Evolutionary conservation across 2,329 filamentous ascomycete genomes (phyloP).

Genomic region (Penicillium sp.): DNA sequence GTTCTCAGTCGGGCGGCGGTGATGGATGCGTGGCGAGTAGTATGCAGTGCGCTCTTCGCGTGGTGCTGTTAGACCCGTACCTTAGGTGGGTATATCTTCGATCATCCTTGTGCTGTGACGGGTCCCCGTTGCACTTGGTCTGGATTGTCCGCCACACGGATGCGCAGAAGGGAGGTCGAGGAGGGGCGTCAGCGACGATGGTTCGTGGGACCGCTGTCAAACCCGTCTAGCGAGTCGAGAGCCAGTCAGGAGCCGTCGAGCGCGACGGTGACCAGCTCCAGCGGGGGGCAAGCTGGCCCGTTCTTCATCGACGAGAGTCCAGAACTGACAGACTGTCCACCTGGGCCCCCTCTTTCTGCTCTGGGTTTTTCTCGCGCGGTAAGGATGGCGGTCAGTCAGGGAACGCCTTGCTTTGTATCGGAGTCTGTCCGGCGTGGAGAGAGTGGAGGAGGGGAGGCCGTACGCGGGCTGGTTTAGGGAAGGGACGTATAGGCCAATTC

Average conservation of each 20-base stretch:
- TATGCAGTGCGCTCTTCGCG: too few species aligned
- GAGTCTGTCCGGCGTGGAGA: background rate
- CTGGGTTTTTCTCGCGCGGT: too few species aligned
- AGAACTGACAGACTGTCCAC: conserved; percentile 10
- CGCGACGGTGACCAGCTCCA: conserved; percentile 8
- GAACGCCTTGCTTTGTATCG: background rate
- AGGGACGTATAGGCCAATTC: too few species aligned
- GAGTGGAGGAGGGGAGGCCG: background rate
- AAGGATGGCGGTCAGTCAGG: background rate
- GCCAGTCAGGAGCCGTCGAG: conserved; percentile 7
- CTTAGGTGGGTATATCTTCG: too few species aligned
- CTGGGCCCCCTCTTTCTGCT: conserved; percentile 1
- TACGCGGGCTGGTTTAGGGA: too few species aligned
- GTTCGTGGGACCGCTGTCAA: conserved; percentile 19
- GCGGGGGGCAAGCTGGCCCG: conserved; percentile 13
- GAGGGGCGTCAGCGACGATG: conserved; percentile 5
- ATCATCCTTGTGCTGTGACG: too few species aligned
- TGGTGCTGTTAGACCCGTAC: conserved; percentile 4
- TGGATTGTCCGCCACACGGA: too few species aligned
- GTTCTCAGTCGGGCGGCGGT: too few species aligned
- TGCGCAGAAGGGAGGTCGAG: background rate
- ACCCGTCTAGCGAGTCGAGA: conserved; percentile 4
- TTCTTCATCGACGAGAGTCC: conserved; percentile 11
- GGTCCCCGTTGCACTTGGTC: too few species aligned
- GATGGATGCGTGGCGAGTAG: too few species aligned